phyloP scores from a whole-genome alignment of 139 green algal species.

The Tetradesmus lagerheimii region DNA sequence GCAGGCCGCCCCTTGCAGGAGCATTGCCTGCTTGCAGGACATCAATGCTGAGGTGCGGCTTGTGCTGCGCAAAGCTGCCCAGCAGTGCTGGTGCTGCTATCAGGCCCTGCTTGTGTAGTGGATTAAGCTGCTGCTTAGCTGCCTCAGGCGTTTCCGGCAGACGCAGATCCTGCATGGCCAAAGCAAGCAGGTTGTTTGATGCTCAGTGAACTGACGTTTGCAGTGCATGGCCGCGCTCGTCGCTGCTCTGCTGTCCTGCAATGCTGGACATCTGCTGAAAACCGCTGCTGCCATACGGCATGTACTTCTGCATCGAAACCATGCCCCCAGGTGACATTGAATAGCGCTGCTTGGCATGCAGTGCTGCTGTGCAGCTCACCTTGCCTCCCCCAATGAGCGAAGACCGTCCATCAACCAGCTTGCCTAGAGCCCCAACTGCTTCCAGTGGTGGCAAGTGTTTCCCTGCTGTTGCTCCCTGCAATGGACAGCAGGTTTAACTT shows the following conservation, averaged over 20 bases:
- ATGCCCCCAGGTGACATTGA: background rate
- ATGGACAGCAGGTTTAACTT: background rate
- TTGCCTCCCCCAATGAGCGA: background rate
- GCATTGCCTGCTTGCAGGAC: background rate
- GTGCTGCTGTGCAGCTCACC: background rate
- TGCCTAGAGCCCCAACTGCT: constrained; percentile 9
- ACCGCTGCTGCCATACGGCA: background rate
- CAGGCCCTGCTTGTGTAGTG: constrained; percentile 16
- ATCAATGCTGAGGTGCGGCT: constrained; percentile 11
- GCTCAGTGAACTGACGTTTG: no score
- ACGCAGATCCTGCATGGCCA: background rate
- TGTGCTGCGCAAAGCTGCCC: constrained; percentile 7
- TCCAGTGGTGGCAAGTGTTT: constrained; percentile 26
- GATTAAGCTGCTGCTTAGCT: background rate
- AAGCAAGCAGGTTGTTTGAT: background rate
- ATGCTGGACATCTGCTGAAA: background rate
- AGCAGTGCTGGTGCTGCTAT: constrained; percentile 16
- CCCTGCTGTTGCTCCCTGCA: background rate
- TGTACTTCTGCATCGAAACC: background rate
- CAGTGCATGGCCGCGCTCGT: background rate
- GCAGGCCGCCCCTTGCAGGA: background rate
- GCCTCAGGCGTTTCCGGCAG: background rate
- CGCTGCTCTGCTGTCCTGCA: background rate
- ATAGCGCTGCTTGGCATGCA: background rate
- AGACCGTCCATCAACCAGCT: background rate